Base-by-base conservation (phyloP, 768 basidiomycete species). In the Galerina sulciceps region DNA sequence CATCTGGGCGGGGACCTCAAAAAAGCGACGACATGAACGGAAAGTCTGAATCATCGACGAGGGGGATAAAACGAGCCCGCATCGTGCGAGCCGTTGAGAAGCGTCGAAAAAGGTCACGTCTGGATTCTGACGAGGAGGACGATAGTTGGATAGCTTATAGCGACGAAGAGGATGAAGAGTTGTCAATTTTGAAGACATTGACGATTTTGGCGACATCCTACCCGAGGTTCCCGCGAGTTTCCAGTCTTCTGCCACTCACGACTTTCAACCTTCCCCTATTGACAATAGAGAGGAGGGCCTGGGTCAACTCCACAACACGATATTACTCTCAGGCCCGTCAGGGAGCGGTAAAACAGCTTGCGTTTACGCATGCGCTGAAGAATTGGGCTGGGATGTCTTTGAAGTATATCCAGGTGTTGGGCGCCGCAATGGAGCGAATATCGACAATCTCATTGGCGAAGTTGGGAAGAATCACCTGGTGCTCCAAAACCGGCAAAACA, bases 381-480 rank as follows among this genome's bases (percentile, higher is more conserved):
- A 99, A 74, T 80, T 99, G 35, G 93, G 89, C 13, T 99, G 93
- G 93, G 93, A 96, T 49, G 86, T 99, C 11, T 97, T 98, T 67
- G 97, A 99, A 71, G 94, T 99, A 11, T 91, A 95, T 74, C 93
- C 97, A 22, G 97, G 97, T 2, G 88, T 96, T 51, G 95, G 95
- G n/a, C 91, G 85, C 67, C 85, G 97, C 36, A 91, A 85, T 59
- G 92, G 91, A 6, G 79, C 86, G 22, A 91, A 86, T 65, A 76
- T 99, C 63, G 86, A 89, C 56, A 80, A 82, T 57, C 81, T 95
- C 61, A 85, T 98, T 46, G 97, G 97, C 13, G 94, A 96, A 59
- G 94, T 96, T 3, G 94, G 94, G 17, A 93, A 86, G 76, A 99
- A 97, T 68, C 97, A 99, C 72, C 81, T 90, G 58, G 88, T 96